Evolutionary conservation across 2,329 filamentous ascomycete species (phyloP).

Genomic region (Plectosphaerella plurivora): DNA sequence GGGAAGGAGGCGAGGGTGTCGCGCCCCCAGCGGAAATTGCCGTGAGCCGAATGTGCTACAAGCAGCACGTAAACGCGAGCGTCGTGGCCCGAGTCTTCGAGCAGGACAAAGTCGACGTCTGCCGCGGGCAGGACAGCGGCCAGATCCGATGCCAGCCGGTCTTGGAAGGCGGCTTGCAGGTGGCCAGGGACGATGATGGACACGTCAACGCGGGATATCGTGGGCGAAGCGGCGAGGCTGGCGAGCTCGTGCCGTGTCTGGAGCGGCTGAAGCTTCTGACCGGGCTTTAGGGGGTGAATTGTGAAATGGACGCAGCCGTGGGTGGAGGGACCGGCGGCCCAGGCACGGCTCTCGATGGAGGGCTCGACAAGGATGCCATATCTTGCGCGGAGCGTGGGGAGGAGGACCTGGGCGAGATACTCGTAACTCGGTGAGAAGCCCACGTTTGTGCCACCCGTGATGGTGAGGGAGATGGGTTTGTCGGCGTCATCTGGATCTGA

Average conservation of each 20-base stretch:
- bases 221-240: slow-evolving; percentile 17
- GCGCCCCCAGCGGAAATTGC: slow-evolving; percentile 41
- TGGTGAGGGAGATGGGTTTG: slow-evolving; percentile 39
- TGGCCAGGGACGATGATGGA: slow-evolving; percentile 44
- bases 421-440: slow-evolving; percentile 54
- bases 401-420: slow-evolving; percentile 57
- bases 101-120: slow-evolving; percentile 37
- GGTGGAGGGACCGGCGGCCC: slow-evolving; percentile 39
- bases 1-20: slow-evolving; percentile 37
- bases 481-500: slow-evolving; percentile 31
- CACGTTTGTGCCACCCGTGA: slow-evolving; percentile 57
- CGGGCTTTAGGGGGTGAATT: slow-evolving; percentile 23
- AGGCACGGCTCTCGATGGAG: slow-evolving; percentile 41
- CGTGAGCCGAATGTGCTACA: slow-evolving; percentile 44
- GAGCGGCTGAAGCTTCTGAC: slow-evolving; percentile 30
- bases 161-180: slow-evolving; percentile 36
- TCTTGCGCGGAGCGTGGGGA: slow-evolving; percentile 46
- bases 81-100: slow-evolving; percentile 47
- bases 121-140: slow-evolving; percentile 35
- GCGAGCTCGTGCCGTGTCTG: slow-evolving; percentile 22
- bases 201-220: slow-evolving; percentile 42
- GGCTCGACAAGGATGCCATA: slow-evolving; percentile 46
- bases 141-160: slow-evolving; percentile 33
- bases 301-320: slow-evolving; percentile 41
- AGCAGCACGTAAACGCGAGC: slow-evolving; percentile 52